Evolutionary conservation across 1,284 basidiomycete genomes (phyloP).

Genomic region (Leccinum laetum): DNA sequence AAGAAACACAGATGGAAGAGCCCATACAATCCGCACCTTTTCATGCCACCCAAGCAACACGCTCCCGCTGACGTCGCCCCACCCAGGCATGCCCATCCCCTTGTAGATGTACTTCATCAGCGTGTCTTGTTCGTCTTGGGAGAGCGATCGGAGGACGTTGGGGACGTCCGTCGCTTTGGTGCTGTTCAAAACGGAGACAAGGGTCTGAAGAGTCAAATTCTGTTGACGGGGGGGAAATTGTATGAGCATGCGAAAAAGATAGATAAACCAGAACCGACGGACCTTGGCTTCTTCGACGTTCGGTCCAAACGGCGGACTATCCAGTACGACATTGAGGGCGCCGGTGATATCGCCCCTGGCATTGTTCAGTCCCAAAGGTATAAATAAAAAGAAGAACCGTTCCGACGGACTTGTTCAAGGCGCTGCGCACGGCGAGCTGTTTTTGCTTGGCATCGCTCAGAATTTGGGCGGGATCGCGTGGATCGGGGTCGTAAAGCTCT

Average conservation of each 20-base stretch:
- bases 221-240: constrained; percentile 28
- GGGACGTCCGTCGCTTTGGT: constrained; percentile 92
- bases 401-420: constrained; percentile 68
- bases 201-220: constrained; percentile 77
- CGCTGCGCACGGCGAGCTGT: constrained; percentile 69
- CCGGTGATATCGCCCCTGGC: constrained; percentile 71
- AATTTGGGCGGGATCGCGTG: constrained; percentile 80
- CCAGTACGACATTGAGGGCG: constrained; percentile 71
- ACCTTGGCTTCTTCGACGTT: constrained; percentile 91
- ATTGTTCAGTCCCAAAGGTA: neutral
- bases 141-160: constrained; percentile 71
- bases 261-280: constrained; percentile 13
- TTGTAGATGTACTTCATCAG: constrained; percentile 99
- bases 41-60: constrained; percentile 62
- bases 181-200: constrained; percentile 95
- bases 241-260: neutral
- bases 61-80: constrained; percentile 85
- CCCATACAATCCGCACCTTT: constrained; percentile 20
- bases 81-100: constrained; percentile 84
- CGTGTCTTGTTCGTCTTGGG: constrained; percentile 84
- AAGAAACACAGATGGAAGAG: neutral
- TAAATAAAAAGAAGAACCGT: neutral
- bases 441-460: constrained; percentile 78
- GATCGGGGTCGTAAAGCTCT: constrained; percentile 88
- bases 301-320: constrained; percentile 83